These are phyloP conservation scores for Ilyonectria sp. DNA, from an alignment of 2,329 filamentous ascomycete genomes.

Conservation along the genomic window DNA sequence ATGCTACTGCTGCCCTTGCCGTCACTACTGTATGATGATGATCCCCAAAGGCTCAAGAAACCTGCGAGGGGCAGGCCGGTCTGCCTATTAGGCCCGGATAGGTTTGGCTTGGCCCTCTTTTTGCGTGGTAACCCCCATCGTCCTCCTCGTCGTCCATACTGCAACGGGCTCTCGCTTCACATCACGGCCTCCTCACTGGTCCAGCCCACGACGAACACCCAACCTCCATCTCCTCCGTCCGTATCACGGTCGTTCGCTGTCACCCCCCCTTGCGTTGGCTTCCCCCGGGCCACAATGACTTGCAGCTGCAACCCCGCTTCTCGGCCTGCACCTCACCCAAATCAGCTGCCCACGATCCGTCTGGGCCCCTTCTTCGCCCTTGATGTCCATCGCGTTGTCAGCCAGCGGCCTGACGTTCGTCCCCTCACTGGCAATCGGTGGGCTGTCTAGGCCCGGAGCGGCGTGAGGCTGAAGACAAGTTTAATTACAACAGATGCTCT, in stretches of 20 bases:
- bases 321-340: slow-evolving; percentile 9
- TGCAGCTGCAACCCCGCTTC: slow-evolving; percentile 39
- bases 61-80: slow-evolving; percentile 7
- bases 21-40: slow-evolving; percentile 20
- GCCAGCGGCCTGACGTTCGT: slow-evolving; percentile 9
- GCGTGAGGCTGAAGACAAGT: slow-evolving; percentile 39
- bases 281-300: slow-evolving; percentile 40
- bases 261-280: slow-evolving; percentile 28
- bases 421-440: slow-evolving; percentile 14
- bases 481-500: slow-evolving; percentile 36
- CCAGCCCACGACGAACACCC: slow-evolving; percentile 16
- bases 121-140: background rate
- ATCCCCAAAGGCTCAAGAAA: slow-evolving; percentile 13
- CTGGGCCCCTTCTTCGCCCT: slow-evolving; percentile 7
- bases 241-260: slow-evolving; percentile 1
- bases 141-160: background rate
- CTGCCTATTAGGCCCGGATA: background rate
- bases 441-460: slow-evolving; percentile 30
- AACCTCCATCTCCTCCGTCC: background rate
- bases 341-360: slow-evolving; percentile 11
- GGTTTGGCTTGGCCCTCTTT: slow-evolving; percentile 17
- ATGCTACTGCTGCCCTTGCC: background rate
- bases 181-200: slow-evolving; percentile 13
- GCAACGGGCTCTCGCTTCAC: background rate
- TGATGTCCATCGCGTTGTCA: slow-evolving; percentile 6